Evolutionary conservation across 2,329 filamentous ascomycete species (phyloP).

Genomic region (Chalara sp.): DNA sequence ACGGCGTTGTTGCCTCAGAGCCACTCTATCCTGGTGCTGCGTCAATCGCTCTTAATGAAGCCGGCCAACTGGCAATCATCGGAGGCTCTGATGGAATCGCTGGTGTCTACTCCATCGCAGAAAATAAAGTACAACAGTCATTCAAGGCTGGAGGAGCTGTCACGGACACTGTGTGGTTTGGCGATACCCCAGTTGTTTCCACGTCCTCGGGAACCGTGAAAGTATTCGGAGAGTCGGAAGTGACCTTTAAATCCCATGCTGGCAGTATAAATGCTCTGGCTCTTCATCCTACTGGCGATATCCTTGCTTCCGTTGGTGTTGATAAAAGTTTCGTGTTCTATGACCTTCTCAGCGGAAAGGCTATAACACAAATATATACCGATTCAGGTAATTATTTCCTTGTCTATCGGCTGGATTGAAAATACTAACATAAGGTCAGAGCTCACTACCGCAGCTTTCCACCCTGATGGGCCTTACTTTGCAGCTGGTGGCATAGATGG

Average conservation of each 20-base stretch:
- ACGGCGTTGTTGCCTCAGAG: conserved; percentile 42
- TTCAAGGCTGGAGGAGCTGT: conserved; percentile 39
- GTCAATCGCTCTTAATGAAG: conserved; percentile 49
- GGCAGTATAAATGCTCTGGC: conserved; percentile 73
- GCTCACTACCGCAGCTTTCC: conserved; percentile 69
- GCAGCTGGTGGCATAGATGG: conserved; percentile 75
- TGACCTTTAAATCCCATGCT: conserved; percentile 71
- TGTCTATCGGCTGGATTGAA: neutral
- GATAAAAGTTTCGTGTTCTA: conserved; percentile 95
- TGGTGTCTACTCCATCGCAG: conserved; percentile 71
- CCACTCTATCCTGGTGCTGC: conserved; percentile 52
- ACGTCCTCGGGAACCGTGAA: conserved; percentile 55
- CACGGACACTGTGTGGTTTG: conserved; percentile 47
- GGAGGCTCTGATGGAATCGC: conserved; percentile 57
- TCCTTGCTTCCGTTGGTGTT: conserved; percentile 79
- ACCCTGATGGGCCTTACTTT: conserved; percentile 93
- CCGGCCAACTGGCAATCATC: conserved; percentile 53
- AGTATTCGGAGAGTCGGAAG: conserved; percentile 64
- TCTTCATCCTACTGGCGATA: conserved; percentile 73
- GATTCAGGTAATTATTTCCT: conserved; percentile 60
- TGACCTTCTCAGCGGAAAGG: conserved; percentile 61
- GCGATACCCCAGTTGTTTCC: conserved; percentile 23
- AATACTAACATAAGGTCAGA: conserved; percentile 17
- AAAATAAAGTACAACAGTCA: conserved; percentile 58
- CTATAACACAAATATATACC: conserved; percentile 72